Base-by-base conservation (phyloP, 495 filamentous ascomycete species). In the Lophiostoma macrostomum region DNA sequence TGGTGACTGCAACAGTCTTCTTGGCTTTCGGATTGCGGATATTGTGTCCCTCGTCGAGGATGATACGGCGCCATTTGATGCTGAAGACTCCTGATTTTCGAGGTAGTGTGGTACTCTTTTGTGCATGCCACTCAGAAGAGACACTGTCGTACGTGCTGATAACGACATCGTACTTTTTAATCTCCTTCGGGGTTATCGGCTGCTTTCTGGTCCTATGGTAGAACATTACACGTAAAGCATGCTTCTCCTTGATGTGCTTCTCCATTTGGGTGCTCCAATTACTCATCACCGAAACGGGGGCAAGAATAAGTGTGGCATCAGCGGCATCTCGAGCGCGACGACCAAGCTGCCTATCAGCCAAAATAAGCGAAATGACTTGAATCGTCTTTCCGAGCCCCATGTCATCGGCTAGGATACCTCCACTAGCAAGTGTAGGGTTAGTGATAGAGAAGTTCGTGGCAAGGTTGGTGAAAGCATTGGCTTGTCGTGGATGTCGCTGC, bases 361-460 rank as follows among this genome's bases (percentile, higher is more conserved):
- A 68, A 34, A 96, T 86, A 24, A 95, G 64, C 43, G 87, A 84
- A 50, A 96, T 93, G 31, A 89, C 80, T 66, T 95, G 87, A 5
- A 96, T 75, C 0, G 91, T 96, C 69, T 97, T 96, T 12, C 91
- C 91, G 5, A 96, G 73, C 3, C 91, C 91, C 91, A 96, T 96
- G 57, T 96, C 91, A 67, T 96, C 91, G 20, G 88, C 88, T 11
- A 95, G 73, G 27, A 96, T 87, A 28, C 90, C 91, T 36, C 91
- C 91, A 58, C 82, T 87, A 0, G 85, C 80, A 16, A 96, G 73
- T 3, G 64, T 58, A 0, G 90, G 88, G 4, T 64, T 66, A 1
- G 64, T 65, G 2, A 78, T 80, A 0, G 81, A 77, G 62, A 80
- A 91, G 55, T 85, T 83, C 1, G 90, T 91, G 25, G 85, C 88